Percentiles rank a stretch among this genome's conserved stretches.
Evolutionary conservation across 2,329 filamentous ascomycete species (phyloP).

Genomic region (Didymella segeticola): DNA sequence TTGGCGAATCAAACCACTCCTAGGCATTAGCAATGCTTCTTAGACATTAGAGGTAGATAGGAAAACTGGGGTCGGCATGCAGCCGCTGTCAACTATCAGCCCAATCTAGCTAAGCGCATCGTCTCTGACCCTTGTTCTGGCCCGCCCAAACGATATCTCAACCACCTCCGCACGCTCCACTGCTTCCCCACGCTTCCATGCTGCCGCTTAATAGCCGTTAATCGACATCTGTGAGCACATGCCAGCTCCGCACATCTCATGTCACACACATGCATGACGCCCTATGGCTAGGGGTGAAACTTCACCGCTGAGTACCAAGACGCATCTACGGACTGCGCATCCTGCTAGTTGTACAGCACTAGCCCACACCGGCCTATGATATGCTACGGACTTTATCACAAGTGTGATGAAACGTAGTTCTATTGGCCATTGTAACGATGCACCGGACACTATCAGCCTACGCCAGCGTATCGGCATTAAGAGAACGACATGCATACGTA

Average conservation of each 20-base stretch:
- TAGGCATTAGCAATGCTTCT: conserved; percentile 25
- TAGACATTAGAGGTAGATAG: conserved; percentile 38
- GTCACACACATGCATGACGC: not conserved
- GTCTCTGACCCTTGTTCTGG: conserved; percentile 29
- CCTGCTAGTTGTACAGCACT: conserved; percentile 3
- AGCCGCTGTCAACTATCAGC: conserved; percentile 30
- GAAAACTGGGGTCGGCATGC: conserved; percentile 24
- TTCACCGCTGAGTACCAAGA: conserved; percentile 17
- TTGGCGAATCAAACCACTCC: conserved; percentile 11
- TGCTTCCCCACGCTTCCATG: conserved; percentile 26
- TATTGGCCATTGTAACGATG: conserved; percentile 32
- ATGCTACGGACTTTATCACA: conserved; percentile 5
- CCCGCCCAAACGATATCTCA: conserved; percentile 28
- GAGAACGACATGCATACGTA: conserved; percentile 3
- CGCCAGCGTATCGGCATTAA: conserved; percentile 20
- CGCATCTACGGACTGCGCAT: conserved; percentile 9
- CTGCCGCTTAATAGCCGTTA: conserved; percentile 3
- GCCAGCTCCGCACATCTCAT: not conserved
- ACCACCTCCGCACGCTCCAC: conserved; percentile 22
- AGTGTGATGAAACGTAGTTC: not conserved
- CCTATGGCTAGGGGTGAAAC: not conserved
- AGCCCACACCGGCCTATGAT: conserved; percentile 18
- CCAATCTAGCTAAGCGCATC: conserved; percentile 29
- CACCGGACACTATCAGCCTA: conserved; percentile 29
- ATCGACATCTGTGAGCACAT: conserved; percentile 10